These are phyloP conservation scores for Claviceps digitariae DNA, from an alignment of 2,329 filamentous ascomycete genomes.

Conservation along the genomic window DNA sequence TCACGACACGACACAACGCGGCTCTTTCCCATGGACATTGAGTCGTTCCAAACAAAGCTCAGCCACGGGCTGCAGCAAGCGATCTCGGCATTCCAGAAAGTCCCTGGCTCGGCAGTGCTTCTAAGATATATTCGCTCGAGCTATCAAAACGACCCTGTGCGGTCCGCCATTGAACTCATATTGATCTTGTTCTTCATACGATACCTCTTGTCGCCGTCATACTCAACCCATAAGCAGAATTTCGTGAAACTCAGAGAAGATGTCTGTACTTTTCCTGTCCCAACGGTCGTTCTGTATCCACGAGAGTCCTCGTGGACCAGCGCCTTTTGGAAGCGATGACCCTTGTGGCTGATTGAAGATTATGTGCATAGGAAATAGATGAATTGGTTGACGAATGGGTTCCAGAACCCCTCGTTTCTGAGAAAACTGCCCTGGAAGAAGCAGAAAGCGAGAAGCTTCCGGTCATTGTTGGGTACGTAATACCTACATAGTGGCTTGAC, in stretches of 20 bases:
- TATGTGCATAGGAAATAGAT: slow-evolving; percentile 59
- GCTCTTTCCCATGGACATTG: slow-evolving; percentile 44
- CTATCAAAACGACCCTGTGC: slow-evolving; percentile 93
- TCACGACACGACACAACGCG: not conserved
- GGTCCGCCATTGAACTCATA: slow-evolving; percentile 84
- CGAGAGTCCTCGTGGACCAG: not conserved
- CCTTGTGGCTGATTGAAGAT: slow-evolving; percentile 1
- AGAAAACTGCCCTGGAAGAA: slow-evolving; percentile 62
- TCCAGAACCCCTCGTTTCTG: slow-evolving; percentile 76
- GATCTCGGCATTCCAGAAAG: slow-evolving; percentile 63
- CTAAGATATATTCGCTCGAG: slow-evolving; percentile 92
- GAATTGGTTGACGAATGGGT: slow-evolving; percentile 94
- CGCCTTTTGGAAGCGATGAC: not conserved
- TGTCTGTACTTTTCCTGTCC: slow-evolving; percentile 16
- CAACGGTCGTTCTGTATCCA: not conserved
- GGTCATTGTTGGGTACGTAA: slow-evolving; percentile 66
- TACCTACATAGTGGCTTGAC: not conserved
- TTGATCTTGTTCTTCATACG: slow-evolving; percentile 91
- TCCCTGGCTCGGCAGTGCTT: slow-evolving; percentile 88
- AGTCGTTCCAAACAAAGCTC: slow-evolving; percentile 41
- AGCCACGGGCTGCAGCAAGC: slow-evolving; percentile 38
- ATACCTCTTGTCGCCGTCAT: slow-evolving; percentile 82
- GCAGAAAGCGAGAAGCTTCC: slow-evolving; percentile 73
- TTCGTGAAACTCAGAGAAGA: slow-evolving; percentile 83
- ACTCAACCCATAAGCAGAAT: slow-evolving; percentile 81